phyloP scores from a whole-genome alignment of 495 filamentous ascomycete species.

The Aspergillus diversus region DNA sequence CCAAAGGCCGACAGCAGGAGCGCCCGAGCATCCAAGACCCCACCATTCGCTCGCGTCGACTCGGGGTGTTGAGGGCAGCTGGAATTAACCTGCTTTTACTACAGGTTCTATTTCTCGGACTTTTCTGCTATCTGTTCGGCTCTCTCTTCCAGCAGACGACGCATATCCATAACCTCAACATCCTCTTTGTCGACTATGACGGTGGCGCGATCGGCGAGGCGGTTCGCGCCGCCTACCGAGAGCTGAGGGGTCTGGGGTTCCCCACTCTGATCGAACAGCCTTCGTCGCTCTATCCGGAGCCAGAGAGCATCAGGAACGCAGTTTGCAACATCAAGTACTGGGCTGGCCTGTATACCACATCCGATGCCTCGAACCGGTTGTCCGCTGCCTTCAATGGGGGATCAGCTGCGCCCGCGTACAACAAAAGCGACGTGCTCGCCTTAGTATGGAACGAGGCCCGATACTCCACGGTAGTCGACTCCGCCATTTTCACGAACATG shows the following conservation, averaged over 20 bases:
- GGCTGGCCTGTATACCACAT: slow-evolving; percentile 46
- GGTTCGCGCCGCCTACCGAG: slow-evolving; percentile 43
- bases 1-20: slow-evolving; percentile 26
- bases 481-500: slow-evolving; percentile 32
- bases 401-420: slow-evolving; percentile 37
- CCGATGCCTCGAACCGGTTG: slow-evolving; percentile 42
- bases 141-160: slow-evolving; percentile 43
- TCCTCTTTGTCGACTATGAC: slow-evolving; percentile 58
- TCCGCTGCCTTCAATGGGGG: slow-evolving; percentile 39
- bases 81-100: slow-evolving; percentile 28
- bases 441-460: slow-evolving; percentile 57
- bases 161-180: slow-evolving; percentile 45
- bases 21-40: slow-evolving; percentile 31
- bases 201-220: slow-evolving; percentile 48
- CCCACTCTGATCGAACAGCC: slow-evolving; percentile 43
- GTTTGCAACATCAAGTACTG: slow-evolving; percentile 52
- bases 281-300: slow-evolving; percentile 29
- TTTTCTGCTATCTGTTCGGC: slow-evolving; percentile 53
- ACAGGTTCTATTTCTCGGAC: slow-evolving; percentile 45
- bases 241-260: slow-evolving; percentile 40
- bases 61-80: slow-evolving; percentile 28
- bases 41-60: slow-evolving; percentile 25
- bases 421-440: slow-evolving; percentile 40
- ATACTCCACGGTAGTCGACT: slow-evolving; percentile 49
- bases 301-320: slow-evolving; percentile 27